phyloP scores from a whole-genome alignment of 805 yeast species.

The Candida manassasensis region DNA sequence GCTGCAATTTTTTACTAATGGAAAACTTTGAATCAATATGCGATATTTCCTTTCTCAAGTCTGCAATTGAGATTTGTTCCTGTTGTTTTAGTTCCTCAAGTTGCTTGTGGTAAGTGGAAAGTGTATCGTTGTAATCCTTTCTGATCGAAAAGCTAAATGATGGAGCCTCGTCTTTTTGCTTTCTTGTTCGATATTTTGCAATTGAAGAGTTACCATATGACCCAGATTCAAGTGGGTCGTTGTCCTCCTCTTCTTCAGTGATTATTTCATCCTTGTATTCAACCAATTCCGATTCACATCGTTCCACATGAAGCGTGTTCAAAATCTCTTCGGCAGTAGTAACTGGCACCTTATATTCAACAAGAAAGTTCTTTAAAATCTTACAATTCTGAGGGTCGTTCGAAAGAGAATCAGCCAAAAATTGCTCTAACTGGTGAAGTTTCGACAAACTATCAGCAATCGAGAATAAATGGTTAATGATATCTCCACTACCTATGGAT shows the following conservation, averaged over 20 bases:
- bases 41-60: constrained; percentile 15
- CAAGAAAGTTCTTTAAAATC: constrained; percentile 17
- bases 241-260: constrained; percentile 3
- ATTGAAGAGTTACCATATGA: constrained; percentile 16
- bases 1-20: constrained; percentile 24
- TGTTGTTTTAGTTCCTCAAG: constrained; percentile 20
- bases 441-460: constrained; percentile 29
- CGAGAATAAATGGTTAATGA: constrained; percentile 23
- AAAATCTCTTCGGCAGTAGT: constrained; percentile 40
- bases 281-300: constrained; percentile 19
- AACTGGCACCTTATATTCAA: constrained; percentile 33
- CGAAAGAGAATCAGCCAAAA: constrained; percentile 13
- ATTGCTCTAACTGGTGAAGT: constrained; percentile 16
- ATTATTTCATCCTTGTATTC: constrained; percentile 6
- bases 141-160: constrained; percentile 28
- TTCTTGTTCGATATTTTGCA: constrained; percentile 17
- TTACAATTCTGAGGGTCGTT: constrained; percentile 18
- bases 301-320: constrained; percentile 22
- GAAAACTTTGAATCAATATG: constrained; percentile 26
- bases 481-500: constrained; percentile 31
- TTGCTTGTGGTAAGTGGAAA: constrained; percentile 30
- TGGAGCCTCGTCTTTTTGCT: constrained; percentile 6
- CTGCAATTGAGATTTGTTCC: constrained; percentile 21
- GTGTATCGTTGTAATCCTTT: constrained; percentile 24
- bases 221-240: constrained; percentile 11